Conservation (phyloP, 2,329 filamentous ascomycete species). For the Botrytis hyacinthi region DNA sequence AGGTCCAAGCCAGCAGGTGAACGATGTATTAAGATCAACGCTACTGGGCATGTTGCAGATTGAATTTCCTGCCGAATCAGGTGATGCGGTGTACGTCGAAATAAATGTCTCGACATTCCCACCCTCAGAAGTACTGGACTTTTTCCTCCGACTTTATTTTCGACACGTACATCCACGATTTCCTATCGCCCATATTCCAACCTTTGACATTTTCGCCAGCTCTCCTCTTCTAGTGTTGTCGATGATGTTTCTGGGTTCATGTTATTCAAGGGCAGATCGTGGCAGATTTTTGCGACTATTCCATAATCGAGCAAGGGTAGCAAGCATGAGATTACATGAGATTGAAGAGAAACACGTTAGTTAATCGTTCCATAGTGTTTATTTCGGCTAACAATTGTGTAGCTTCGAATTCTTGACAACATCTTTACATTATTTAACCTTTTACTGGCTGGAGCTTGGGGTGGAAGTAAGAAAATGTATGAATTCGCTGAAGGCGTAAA, state of each 20-base stretch:
- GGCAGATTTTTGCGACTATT: conserved; percentile 34
- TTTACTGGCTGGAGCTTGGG: conserved; percentile 35
- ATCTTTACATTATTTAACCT: conserved; percentile 36
- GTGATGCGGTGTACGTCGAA: conserved; percentile 20
- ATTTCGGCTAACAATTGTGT: conserved; percentile 18
- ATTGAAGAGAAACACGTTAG: conserved; percentile 33
- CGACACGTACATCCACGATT: conserved; percentile 34
- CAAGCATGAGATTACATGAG: conserved; percentile 29
- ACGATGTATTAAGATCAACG: conserved; percentile 25
- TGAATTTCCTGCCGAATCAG: conserved; percentile 14
- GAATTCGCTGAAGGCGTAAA: conserved; percentile 36
- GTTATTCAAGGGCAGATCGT: conserved; percentile 33
- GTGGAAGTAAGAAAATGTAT: conserved; percentile 34
- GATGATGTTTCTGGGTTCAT: conserved; percentile 38
- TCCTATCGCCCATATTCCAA: conserved; percentile 34
- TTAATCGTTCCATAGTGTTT: neutral
- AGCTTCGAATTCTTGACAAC: conserved; percentile 34
- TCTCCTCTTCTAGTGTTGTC: conserved; percentile 32
- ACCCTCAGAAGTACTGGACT: conserved; percentile 33
- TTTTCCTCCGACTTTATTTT: conserved; percentile 35
- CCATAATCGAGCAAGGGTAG: conserved; percentile 33
- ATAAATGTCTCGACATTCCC: conserved; percentile 33
- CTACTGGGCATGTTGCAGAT: conserved; percentile 25
- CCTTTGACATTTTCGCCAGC: conserved; percentile 33
- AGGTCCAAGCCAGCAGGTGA: conserved; percentile 29